phyloP scores from a whole-genome alignment of 139 green algal species.

The Closterium sp. region DNA sequence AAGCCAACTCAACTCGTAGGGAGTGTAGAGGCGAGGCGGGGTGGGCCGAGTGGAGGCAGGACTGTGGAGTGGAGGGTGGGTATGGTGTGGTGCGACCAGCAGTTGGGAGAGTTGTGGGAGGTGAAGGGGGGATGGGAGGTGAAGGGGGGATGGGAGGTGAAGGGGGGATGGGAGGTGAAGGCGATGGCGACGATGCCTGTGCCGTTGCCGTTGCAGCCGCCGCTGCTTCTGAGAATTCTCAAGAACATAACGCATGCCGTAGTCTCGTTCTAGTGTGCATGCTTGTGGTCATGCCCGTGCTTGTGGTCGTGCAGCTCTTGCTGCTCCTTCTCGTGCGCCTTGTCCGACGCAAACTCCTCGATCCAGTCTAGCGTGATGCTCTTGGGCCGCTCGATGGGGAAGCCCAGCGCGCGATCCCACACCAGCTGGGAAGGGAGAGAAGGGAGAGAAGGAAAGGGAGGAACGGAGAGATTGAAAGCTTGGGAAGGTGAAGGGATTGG shows the following conservation, averaged over 20 bases:
- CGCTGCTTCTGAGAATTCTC: too few species aligned
- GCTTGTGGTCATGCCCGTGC: neutral
- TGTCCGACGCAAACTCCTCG: conserved; percentile 18
- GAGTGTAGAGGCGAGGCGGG: too few species aligned
- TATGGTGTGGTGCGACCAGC: neutral
- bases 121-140: neutral
- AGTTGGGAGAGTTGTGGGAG: too few species aligned
- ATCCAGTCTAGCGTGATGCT: conserved; percentile 68
- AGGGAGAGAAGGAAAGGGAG: too few species aligned
- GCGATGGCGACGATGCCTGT: too few species aligned
- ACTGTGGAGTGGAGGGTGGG: too few species aligned
- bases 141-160: neutral
- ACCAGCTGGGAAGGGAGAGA: conserved; percentile 18
- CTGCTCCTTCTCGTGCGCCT: neutral
- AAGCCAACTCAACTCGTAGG: too few species aligned
- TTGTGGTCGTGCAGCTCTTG: neutral
- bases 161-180: neutral
- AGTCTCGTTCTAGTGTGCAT: too few species aligned
- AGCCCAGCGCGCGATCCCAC: conserved; percentile 82
- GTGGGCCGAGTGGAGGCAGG: neutral
- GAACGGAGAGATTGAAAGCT: too few species aligned
- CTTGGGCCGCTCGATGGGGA: conserved; percentile 98
- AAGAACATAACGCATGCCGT: too few species aligned
- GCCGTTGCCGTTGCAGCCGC: too few species aligned
- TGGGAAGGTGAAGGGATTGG: too few species aligned